Conservation (phyloP, 345 rosid species). For the Eucalyptus dawsonii region DNA sequence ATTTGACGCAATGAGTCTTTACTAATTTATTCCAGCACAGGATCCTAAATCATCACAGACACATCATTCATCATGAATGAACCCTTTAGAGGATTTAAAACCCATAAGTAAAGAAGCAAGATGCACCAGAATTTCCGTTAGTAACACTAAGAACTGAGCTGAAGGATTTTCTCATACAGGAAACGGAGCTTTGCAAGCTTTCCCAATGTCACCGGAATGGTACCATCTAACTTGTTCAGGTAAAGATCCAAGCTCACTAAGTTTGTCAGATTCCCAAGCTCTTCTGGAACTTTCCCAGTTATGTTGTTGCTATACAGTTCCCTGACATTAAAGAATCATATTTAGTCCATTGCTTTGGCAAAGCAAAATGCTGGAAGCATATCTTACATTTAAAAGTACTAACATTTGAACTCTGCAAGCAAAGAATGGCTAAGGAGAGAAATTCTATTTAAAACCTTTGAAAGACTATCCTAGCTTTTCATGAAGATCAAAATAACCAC, state of each 20-base stretch:
- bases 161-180: neutral
- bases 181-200: conserved; percentile 4
- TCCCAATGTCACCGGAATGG: conserved; percentile 3
- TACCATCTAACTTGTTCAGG: neutral
- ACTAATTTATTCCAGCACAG: neutral
- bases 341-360: neutral
- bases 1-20: neutral
- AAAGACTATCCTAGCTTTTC: neutral
- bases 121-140: neutral
- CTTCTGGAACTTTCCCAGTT: conserved; percentile 8
- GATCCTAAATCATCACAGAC: neutral
- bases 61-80: neutral
- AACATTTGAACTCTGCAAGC: neutral
- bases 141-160: neutral
- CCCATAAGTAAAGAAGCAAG: neutral
- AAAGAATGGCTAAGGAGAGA: neutral
- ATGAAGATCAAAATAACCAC: neutral
- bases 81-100: neutral
- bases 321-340: neutral
- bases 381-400: neutral
- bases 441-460: neutral
- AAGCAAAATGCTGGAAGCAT: neutral
- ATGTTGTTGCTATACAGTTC: conserved; percentile 13
- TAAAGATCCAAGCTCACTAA: conserved; percentile 16
- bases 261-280: conserved; percentile 5